Percentiles rank a stretch among this genome's conserved stretches.
phyloP scores from a whole-genome alignment of 2,329 filamentous ascomycete species.

The Ophiobolus disseminans region DNA sequence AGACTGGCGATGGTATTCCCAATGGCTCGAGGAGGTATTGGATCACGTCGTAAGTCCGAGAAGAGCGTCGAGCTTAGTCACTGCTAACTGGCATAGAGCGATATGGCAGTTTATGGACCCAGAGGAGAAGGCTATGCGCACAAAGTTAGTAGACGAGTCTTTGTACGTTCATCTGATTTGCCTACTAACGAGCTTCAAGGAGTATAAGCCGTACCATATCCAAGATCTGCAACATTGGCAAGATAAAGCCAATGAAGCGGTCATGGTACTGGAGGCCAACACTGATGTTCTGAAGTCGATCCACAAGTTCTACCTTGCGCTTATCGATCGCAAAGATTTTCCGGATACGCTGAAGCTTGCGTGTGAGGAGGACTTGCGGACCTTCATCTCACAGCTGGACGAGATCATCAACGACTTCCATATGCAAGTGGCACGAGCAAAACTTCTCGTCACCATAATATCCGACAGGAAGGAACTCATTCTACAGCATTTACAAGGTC shows the following conservation, averaged over 20 bases:
- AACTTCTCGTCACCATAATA: constrained; percentile 45
- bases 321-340: constrained; percentile 23
- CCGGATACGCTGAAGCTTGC: constrained; percentile 12
- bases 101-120: constrained; percentile 22
- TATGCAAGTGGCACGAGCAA: constrained; percentile 47
- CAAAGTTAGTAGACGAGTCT: too few relatives aligned
- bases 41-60: constrained; percentile 35
- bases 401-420: constrained; percentile 47
- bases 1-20: constrained; percentile 54
- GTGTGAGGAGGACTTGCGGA: constrained; percentile 15
- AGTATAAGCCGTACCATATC: constrained; percentile 33
- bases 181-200: too few relatives aligned
- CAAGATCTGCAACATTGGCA: constrained; percentile 46
- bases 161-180: too few relatives aligned
- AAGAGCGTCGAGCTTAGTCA: neutral
- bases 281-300: constrained; percentile 43
- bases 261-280: constrained; percentile 51
- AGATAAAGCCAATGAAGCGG: constrained; percentile 48
- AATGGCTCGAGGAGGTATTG: constrained; percentile 48
- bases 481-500: constrained; percentile 34
- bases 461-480: constrained; percentile 45
- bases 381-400: constrained; percentile 32
- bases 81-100: constrained; percentile 8
- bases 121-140: constrained; percentile 17
- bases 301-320: constrained; percentile 23